Evolutionary conservation across 225 moss, liverwort and hornwort genomes (phyloP), one percentile per base, ranked within the genome.

Genomic region (Rhytidiadelphus loreus): DNA sequence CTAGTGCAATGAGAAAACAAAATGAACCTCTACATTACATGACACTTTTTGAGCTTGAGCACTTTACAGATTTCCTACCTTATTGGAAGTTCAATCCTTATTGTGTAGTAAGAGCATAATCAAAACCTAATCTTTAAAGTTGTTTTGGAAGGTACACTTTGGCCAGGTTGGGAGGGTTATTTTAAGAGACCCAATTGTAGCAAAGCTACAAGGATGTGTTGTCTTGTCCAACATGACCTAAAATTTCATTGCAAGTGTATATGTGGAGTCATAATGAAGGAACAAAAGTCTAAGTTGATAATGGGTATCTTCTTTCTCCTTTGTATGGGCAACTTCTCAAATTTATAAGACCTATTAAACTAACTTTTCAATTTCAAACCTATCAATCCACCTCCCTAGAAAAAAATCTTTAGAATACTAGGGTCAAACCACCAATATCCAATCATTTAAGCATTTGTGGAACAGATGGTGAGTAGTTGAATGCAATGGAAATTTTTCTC

Each of bases 111-210:
- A 62, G 28, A 15, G 62, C 16, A 62, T 16, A 58, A 0, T 62
- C 16, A 62, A 62, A 62, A 4, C 7, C 0, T 7, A 7, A 5
- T 65, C 65, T 65, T 68, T 12, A 21, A n/a, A 68, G 12, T 68
- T 68, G 4, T 22, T 12, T 68, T 68, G 7, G 12, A n/a, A 4
- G 7, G 12, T 12, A 13, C 0, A 0, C 22, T 35, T 65, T 65
- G 18, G 11, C 5, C 1, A 0, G 6, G 4, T 68, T 13, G 24
- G 13, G 2, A 37, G 4, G 4, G 14, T 5, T 70, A 41, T 25
- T 39, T 8, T 1, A 41, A 25, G 4, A 1, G 9, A 18, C 4
- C 4, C 4, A 24, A 39, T 0, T 0, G 2, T 62, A 30, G 8
- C 13, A 69, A 23, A 3, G 39, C 0, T 24, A 39, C 2, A 4